These are phyloP conservation scores for Gymnopilus junonius DNA, from an alignment of 768 basidiomycete genomes.

Conservation along the genomic window DNA sequence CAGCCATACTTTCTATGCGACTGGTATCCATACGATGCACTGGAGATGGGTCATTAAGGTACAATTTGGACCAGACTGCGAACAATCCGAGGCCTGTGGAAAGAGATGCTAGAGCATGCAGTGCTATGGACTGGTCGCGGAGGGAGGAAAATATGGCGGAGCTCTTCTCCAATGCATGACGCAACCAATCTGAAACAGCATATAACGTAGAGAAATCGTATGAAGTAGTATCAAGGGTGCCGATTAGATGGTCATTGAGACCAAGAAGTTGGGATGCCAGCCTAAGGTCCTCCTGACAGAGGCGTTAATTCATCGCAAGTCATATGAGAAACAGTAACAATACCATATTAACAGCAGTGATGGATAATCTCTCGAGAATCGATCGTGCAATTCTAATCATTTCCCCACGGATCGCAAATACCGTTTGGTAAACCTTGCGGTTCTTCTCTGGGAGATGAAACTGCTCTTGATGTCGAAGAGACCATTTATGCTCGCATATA, in stretches of 20 bases:
- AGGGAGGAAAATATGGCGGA: constrained; percentile 39
- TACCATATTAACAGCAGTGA: constrained; percentile 4
- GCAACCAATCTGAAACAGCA: constrained; percentile 60
- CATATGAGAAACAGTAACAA: not conserved
- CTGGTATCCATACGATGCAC: constrained; percentile 4
- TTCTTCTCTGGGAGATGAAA: constrained; percentile 8
- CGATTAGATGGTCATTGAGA: constrained; percentile 47
- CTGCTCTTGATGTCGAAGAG: not conserved
- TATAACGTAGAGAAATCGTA: constrained; percentile 74
- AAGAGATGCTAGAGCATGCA: constrained; percentile 57
- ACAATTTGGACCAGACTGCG: constrained; percentile 69
- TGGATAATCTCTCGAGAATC: not conserved
- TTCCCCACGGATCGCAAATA: constrained; percentile 9
- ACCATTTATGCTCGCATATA: constrained; percentile 35
- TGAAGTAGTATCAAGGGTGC: constrained; percentile 35
- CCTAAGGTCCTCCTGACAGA: constrained; percentile 32
- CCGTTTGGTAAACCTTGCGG: constrained; percentile 7
- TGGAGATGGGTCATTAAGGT: constrained; percentile 26
- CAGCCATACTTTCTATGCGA: constrained; percentile 16
- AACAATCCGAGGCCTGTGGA: constrained; percentile 75
- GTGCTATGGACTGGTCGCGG: constrained; percentile 31
- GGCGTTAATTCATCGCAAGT: not conserved
- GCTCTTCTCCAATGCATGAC: constrained; percentile 40
- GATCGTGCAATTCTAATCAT: constrained; percentile 1
- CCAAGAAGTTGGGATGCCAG: constrained; percentile 41